Percentiles rank a stretch among this genome's conserved stretches.
Conservation (phyloP, 495 filamentous ascomycete species). For the Cercophora scortea region DNA sequence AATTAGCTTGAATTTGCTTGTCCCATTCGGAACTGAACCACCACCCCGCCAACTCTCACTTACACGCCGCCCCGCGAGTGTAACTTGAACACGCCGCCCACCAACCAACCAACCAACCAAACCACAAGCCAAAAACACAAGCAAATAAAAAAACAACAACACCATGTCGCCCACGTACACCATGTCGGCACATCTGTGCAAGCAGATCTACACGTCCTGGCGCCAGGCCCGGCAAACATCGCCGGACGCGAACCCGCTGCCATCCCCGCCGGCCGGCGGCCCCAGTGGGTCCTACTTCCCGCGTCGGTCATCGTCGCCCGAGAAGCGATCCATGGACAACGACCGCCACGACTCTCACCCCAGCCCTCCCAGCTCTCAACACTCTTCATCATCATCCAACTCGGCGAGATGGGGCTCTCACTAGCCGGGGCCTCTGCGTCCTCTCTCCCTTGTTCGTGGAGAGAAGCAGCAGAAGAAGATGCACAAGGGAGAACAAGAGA, state of each 20-base stretch:
- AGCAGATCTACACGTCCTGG: slow-evolving; percentile 42
- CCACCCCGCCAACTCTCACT: no score
- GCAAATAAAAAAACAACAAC: neutral
- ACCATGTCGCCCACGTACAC: slow-evolving; percentile 46
- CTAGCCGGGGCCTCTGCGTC: neutral
- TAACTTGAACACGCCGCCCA: no score
- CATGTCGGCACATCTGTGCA: slow-evolving; percentile 46
- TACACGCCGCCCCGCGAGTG: no score
- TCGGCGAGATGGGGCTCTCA: slow-evolving; percentile 13
- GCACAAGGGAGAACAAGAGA: no score
- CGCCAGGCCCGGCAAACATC: slow-evolving; percentile 29
- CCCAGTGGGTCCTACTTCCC: slow-evolving; percentile 15
- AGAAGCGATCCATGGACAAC: slow-evolving; percentile 37
- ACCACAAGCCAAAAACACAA: no score
- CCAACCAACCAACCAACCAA: no score
- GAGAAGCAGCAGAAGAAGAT: no score
- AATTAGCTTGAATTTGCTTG: no score
- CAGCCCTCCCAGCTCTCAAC: neutral
- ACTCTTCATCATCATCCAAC: slow-evolving; percentile 6
- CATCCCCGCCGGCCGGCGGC: slow-evolving; percentile 12
- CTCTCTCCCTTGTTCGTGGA: no score
- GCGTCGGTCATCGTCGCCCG: slow-evolving; percentile 30
- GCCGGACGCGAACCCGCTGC: slow-evolving; percentile 22
- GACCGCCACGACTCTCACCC: slow-evolving; percentile 17
- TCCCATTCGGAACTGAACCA: neutral